These are phyloP conservation scores for Globisporangium emineosum DNA, from an alignment of 352 stramenopile species.

Conservation along the genomic window DNA sequence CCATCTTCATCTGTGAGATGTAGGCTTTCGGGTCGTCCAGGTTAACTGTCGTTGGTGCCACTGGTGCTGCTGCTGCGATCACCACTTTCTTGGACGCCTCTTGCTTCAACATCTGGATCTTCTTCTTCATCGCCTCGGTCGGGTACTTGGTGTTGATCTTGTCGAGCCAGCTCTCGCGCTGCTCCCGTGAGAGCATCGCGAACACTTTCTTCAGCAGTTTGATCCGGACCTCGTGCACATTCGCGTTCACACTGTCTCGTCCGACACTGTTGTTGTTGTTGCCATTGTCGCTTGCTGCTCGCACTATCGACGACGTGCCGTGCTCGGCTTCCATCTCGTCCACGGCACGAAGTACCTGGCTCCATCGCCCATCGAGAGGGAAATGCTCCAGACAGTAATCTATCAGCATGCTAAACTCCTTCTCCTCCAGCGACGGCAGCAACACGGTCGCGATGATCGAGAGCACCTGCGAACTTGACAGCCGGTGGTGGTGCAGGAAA, in stretches of 20 bases:
- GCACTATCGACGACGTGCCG: neutral
- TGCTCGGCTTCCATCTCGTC: constrained; percentile 34
- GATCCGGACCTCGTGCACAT: constrained; percentile 31
- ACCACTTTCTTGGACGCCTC: constrained; percentile 14
- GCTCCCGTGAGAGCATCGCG: constrained; percentile 47
- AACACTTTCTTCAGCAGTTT: constrained; percentile 59
- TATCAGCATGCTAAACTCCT: constrained; percentile 34
- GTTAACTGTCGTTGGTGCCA: constrained; percentile 9
- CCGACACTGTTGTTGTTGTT: neutral
- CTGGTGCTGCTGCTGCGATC: constrained; percentile 6
- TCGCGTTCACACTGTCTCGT: constrained; percentile 11
- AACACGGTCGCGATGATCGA: constrained; percentile 40
- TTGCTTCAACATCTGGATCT: constrained; percentile 18
- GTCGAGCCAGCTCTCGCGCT: constrained; percentile 49
- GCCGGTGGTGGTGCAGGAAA: constrained; percentile 47
- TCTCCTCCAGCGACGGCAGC: constrained; percentile 45
- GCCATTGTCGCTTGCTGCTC: neutral
- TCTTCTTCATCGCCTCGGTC: constrained; percentile 36
- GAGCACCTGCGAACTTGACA: constrained; percentile 45
- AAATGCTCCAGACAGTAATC: constrained; percentile 40
- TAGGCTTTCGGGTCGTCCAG: constrained; percentile 32
- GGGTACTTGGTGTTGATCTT: constrained; percentile 46
- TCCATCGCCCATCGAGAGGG: constrained; percentile 34
- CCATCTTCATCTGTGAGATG: constrained; percentile 36
- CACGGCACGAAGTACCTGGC: constrained; percentile 39